These are phyloP conservation scores for Keqinozyma sinolaborantium DNA, from an alignment of 1,139 yeast species.

Conservation along the genomic window DNA sequence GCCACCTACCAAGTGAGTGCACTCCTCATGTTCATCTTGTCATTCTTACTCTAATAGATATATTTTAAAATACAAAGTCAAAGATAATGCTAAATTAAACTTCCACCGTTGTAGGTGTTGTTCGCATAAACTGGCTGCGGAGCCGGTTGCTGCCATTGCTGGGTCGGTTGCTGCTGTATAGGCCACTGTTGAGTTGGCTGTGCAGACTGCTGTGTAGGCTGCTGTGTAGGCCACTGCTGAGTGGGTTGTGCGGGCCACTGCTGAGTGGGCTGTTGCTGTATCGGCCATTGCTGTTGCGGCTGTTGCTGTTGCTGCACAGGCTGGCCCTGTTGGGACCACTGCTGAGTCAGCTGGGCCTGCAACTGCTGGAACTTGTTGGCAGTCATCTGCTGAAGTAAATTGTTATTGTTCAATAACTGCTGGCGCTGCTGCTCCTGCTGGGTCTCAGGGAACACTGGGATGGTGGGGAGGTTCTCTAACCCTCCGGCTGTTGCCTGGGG, in stretches of 20 bases:
- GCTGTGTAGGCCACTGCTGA: slow-evolving; percentile 8
- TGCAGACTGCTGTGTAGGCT: slow-evolving; percentile 4
- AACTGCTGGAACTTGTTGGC: neutral
- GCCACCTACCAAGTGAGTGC: neutral
- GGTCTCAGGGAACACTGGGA: slow-evolving; percentile 66
- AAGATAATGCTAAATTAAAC: slow-evolving; percentile 16
- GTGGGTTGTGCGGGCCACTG: slow-evolving; percentile 5
- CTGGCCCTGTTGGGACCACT: slow-evolving; percentile 8
- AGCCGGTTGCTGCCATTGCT: slow-evolving; percentile 8
- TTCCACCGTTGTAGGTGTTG: slow-evolving; percentile 25
- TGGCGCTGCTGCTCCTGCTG: slow-evolving; percentile 39
- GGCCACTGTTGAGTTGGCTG: slow-evolving; percentile 13
- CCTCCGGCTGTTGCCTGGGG: slow-evolving; percentile 68
- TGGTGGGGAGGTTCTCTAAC: slow-evolving; percentile 55
- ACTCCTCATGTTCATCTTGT: neutral
- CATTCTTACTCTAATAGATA: slow-evolving; percentile 3
- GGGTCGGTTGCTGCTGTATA: slow-evolving; percentile 12
- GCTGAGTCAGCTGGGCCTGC: slow-evolving; percentile 4
- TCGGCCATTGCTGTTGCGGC: slow-evolving; percentile 9
- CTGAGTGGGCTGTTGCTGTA: slow-evolving; percentile 5
- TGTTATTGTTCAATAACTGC: slow-evolving; percentile 23
- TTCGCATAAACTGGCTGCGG: slow-evolving; percentile 7
- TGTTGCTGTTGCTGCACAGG: slow-evolving; percentile 8
- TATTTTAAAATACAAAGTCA: slow-evolving; percentile 1
- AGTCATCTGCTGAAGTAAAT: slow-evolving; percentile 2